Percentiles rank a stretch among this genome's conserved stretches.
Conservation (phyloP, 1,139 yeast genomes). For the Nematodospora anomalae region DNA sequence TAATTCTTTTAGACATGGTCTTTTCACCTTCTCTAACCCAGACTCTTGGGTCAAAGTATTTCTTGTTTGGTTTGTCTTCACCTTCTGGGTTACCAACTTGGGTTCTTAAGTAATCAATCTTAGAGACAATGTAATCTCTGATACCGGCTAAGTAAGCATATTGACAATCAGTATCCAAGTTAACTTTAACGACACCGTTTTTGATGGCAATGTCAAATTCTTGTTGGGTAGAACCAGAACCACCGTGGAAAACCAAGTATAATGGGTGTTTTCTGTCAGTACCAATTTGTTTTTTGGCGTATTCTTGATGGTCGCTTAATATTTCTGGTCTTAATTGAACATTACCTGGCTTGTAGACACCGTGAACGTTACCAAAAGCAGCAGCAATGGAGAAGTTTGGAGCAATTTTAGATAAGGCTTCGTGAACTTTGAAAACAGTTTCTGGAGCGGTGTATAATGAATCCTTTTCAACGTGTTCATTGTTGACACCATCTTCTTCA, state of each 20-base stretch:
- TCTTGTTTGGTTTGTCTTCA: constrained; percentile 98
- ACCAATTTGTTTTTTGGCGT: constrained; percentile 65
- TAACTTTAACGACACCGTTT: constrained; percentile 97
- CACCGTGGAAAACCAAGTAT: constrained; percentile 99
- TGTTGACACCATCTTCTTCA: constrained; percentile 99
- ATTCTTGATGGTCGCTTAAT: constrained; percentile 93
- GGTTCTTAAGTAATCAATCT: constrained; percentile 88
- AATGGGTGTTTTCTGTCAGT: constrained; percentile 68
- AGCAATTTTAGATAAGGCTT: constrained; percentile 86
- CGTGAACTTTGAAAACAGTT: constrained; percentile 88
- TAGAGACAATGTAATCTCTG: constrained; percentile 92
- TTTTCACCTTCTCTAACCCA: constrained; percentile 99
- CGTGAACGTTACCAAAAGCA: constrained; percentile 99
- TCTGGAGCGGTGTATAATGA: constrained; percentile 93
- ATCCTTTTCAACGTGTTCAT: constrained; percentile 87
- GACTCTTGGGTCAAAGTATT: constrained; percentile 99
- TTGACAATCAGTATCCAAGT: constrained; percentile 99
- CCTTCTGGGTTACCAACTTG: constrained; percentile 99
- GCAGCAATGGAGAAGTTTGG: constrained; percentile 99
- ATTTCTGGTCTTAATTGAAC: constrained; percentile 91
- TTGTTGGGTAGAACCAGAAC: constrained; percentile 93
- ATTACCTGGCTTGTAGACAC: constrained; percentile 99
- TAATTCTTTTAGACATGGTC: constrained; percentile 88
- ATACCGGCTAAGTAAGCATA: constrained; percentile 95
- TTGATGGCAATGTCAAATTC: constrained; percentile 91